A percentile compares a stretch with the other conserved stretches of the same genome.
These are phyloP conservation scores for Eimeria necatrix DNA, from an alignment of 169 alveolate species.

Conservation along the genomic window DNA sequence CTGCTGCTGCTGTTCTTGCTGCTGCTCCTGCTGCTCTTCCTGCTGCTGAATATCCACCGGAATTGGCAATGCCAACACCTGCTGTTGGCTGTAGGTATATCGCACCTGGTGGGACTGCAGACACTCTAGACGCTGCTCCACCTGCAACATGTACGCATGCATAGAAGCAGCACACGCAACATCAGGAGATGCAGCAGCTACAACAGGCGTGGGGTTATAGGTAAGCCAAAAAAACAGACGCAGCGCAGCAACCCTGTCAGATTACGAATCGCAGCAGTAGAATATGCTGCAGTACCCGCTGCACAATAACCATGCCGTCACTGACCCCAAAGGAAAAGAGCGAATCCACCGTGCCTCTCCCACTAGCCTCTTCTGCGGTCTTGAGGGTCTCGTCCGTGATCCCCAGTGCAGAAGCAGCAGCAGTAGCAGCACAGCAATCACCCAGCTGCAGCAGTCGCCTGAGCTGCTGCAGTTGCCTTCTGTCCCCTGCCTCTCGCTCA, in stretches of 20 bases:
- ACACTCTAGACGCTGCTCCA: conserved; percentile 76
- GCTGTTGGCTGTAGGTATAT: conserved; percentile 77
- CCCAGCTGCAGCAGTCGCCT: conserved; percentile 30
- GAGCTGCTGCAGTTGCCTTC: conserved; percentile 59
- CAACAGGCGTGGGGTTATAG: neutral
- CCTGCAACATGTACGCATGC: conserved; percentile 43
- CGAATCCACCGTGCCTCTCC: conserved; percentile 25
- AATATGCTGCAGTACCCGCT: conserved; percentile 13
- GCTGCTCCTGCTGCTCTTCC: conserved; percentile 50
- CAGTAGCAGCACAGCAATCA: neutral
- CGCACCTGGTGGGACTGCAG: conserved; percentile 74
- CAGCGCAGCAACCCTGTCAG: neutral
- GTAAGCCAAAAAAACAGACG: no score
- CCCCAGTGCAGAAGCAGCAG: conserved; percentile 39
- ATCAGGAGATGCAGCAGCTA: neutral
- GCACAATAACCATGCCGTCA: neutral
- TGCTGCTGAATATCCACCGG: conserved; percentile 72
- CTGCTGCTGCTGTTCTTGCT: conserved; percentile 64
- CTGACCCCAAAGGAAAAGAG: conserved; percentile 79
- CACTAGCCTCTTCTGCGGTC: conserved; percentile 6
- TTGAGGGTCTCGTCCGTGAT: neutral
- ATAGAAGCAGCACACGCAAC: neutral
- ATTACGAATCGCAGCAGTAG: neutral
- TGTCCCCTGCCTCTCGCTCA: conserved; percentile 61
- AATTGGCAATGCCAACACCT: conserved; percentile 69